Percentiles rank a stretch among this genome's conserved stretches.
phyloP scores from a whole-genome alignment of 106 monocot species.

The Posidonia australis region DNA sequence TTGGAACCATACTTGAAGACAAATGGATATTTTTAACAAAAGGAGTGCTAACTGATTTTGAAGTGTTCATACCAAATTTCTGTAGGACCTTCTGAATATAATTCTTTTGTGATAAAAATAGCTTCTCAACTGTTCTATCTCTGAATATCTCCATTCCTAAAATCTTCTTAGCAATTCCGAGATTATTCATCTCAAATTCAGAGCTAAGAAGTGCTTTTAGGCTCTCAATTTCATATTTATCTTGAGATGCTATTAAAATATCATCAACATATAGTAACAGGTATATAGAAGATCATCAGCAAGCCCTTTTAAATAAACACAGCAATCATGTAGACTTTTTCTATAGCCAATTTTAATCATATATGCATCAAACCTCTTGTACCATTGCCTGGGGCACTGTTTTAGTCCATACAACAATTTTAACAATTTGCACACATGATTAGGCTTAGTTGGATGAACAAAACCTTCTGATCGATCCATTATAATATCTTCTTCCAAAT shows the following conservation, averaged over 20 bases:
- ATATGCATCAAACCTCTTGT: not conserved
- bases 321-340: not conserved
- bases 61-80: not conserved
- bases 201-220: not conserved
- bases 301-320: not conserved
- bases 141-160: too few relatives aligned
- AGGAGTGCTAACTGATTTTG: not conserved
- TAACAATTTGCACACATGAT: too few relatives aligned
- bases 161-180: not conserved
- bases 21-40: not conserved
- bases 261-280: slow-evolving; percentile 2
- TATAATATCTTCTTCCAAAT: too few relatives aligned
- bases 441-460: too few relatives aligned
- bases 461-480: too few relatives aligned
- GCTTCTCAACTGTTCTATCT: too few relatives aligned
- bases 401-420: not conserved
- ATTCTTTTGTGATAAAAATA: not conserved
- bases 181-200: not conserved
- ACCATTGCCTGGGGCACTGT: not conserved
- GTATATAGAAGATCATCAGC: too few relatives aligned
- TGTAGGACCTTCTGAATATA: not conserved
- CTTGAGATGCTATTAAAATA: not conserved
- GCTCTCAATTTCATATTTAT: not conserved
- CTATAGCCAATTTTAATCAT: not conserved
- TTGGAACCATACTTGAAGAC: not conserved